A percentile compares a stretch with the other conserved stretches of the same genome.
These are phyloP conservation scores for Diddensiella santjacobensis DNA, from an alignment of 805 yeast species.

Conservation along the genomic window DNA sequence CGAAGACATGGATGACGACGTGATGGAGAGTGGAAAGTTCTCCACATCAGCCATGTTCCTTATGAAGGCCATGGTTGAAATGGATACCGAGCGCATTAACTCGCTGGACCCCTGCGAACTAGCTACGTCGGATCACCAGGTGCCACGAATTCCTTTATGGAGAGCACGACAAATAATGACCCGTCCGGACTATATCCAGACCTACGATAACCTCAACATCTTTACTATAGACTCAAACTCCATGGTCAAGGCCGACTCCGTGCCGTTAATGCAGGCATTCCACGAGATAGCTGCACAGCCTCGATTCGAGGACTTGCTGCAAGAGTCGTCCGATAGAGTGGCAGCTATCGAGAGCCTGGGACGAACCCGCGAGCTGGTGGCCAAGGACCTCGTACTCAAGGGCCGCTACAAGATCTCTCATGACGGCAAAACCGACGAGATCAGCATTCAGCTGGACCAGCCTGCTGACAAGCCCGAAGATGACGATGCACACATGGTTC, in stretches of 20 bases:
- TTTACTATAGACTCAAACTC: conserved; percentile 75
- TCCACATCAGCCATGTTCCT: conserved; percentile 69
- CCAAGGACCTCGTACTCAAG: conserved; percentile 57
- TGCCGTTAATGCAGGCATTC: conserved; percentile 88
- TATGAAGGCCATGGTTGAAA: conserved; percentile 65
- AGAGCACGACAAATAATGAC: conserved; percentile 83
- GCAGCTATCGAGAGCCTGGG: conserved; percentile 72
- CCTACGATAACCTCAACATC: conserved; percentile 69
- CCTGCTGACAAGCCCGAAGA: conserved; percentile 21
- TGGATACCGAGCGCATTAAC: conserved; percentile 43
- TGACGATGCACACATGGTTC: conserved; percentile 21
- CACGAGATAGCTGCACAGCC: conserved; percentile 70
- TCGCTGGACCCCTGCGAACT: conserved; percentile 24
- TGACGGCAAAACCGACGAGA: conserved; percentile 2
- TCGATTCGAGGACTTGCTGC: conserved; percentile 62
- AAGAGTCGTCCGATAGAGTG: conserved; percentile 64
- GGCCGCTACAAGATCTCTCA: conserved; percentile 26
- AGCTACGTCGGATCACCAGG: conserved; percentile 41
- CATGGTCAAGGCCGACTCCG: conserved; percentile 70
- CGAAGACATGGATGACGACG: conserved; percentile 81
- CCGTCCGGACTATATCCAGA: conserved; percentile 72
- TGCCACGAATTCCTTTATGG: conserved; percentile 80
- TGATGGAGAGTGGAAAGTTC: conserved; percentile 78
- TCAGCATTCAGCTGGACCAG: conserved; percentile 14
- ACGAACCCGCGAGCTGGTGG: conserved; percentile 70